Evolutionary conservation across 805 yeast species (phyloP).

Genomic region (Scheffersomyces coipomensis): DNA sequence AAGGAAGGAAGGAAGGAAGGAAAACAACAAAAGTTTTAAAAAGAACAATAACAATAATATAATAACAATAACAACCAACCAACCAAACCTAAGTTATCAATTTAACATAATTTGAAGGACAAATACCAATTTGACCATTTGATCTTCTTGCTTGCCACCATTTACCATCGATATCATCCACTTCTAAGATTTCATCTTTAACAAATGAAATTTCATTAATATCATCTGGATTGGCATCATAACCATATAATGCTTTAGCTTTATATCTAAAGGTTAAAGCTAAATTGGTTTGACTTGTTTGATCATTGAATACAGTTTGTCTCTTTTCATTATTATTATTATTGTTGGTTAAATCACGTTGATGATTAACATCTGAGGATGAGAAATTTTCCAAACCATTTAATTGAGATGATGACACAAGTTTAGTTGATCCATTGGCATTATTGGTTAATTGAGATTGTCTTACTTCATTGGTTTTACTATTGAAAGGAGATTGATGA

Average conservation of each 20-base stretch:
- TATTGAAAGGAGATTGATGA: slow-evolving; percentile 12
- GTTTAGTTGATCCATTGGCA: slow-evolving; percentile 28
- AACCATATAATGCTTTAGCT: slow-evolving; percentile 84
- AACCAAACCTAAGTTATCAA: slow-evolving; percentile 41
- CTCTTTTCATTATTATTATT: slow-evolving; percentile 16
- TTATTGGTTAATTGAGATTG: slow-evolving; percentile 33
- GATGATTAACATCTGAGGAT: slow-evolving; percentile 29
- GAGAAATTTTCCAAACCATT: slow-evolving; percentile 61
- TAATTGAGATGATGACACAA: slow-evolving; percentile 54
- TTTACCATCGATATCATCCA: slow-evolving; percentile 89
- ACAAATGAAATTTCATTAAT: slow-evolving; percentile 87
- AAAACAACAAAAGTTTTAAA: no score
- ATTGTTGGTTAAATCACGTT: slow-evolving; percentile 27
- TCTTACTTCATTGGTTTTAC: slow-evolving; percentile 28
- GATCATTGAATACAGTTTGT: slow-evolving; percentile 18
- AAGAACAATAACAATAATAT: no score
- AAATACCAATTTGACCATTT: slow-evolving; percentile 91
- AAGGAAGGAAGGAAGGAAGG: no score
- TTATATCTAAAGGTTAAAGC: slow-evolving; percentile 66
- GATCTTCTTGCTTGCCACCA: slow-evolving; percentile 98
- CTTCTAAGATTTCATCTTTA: slow-evolving; percentile 88
- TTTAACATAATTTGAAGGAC: slow-evolving; percentile 93
- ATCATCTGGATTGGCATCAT: slow-evolving; percentile 89
- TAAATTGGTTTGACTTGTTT: slow-evolving; percentile 14
- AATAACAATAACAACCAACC: no score